Evolutionary conservation across 2,329 filamentous ascomycete species (phyloP), one percentile per base, ranked within the genome.

Genomic region (Ophiosphaerella korrae): DNA sequence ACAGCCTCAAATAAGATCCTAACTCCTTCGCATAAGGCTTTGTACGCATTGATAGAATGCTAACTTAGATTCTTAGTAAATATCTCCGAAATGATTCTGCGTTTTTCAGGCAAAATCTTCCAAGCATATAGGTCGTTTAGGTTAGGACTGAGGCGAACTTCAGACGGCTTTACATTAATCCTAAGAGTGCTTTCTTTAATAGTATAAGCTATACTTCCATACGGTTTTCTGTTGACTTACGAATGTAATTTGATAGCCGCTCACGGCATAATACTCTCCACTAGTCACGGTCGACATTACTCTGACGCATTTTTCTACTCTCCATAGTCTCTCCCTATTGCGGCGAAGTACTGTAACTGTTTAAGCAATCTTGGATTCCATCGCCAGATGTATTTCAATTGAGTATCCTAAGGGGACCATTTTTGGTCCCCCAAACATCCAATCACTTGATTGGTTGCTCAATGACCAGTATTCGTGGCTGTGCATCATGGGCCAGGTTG

Each of bases 21-120:
- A 14, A 50, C 46, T 26, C 43, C 49, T 38, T 48, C 14, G 42
- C 31, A 52, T 52, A 53, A 53, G 16, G 50, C 50, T 45, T 53
- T 50, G 38, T 53, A 53, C 50, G 33, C 40, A 35, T 53, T 53
- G 29, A 50, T 53, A 24, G 50, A 50, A 53, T 53, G 40, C 50
- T 49, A 12, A 21, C 50, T 53, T 53, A 53, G 50, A 53, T 53
- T 53, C 46, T 53, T 53, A 32, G 45, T 53, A 23, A 53, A 53
- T 44, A 53, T 53, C 31, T 49, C 43, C 26, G 33, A 50, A 45
- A 53, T 50, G 50, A 39, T 40, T 45, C 29, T 53, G 29, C 46
- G 39, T 45, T 53, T 53, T 53, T 50, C 24, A 50, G 46, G 50
- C 33, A 53, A 53, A 40, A 53, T 53, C 45, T 53, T 53, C 50